Evolutionary conservation across 306 rosid genomes (phyloP).

Genomic region (Prunus persica): Prunus_persica_NCBIv2 NC_034009.1:46999501-47000000

Average conservation of each 20-base stretch:
- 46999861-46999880: not conserved
- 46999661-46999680: constrained; percentile 6
- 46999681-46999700: constrained; percentile 15
- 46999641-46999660: constrained; percentile 9
- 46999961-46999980: not conserved
- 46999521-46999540: not conserved
- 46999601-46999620: constrained; percentile 99
- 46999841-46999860: not conserved
- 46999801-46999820: not conserved
- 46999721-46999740: not conserved
- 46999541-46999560: constrained; percentile 28
- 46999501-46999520: not conserved
- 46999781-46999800: not conserved
- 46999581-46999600: constrained; percentile 81
- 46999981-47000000: not conserved
- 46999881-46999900: not conserved
- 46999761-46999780: not conserved
- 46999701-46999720: not conserved
- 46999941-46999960: not conserved
- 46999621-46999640: constrained; percentile 64
- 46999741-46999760: not conserved
- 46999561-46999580: constrained; percentile 78
- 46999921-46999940: not conserved
- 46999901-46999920: not conserved
- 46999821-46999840: not conserved